phyloP scores from a whole-genome alignment of 768 basidiomycete genomes.

The Candolleomyces efflorescens region DNA sequence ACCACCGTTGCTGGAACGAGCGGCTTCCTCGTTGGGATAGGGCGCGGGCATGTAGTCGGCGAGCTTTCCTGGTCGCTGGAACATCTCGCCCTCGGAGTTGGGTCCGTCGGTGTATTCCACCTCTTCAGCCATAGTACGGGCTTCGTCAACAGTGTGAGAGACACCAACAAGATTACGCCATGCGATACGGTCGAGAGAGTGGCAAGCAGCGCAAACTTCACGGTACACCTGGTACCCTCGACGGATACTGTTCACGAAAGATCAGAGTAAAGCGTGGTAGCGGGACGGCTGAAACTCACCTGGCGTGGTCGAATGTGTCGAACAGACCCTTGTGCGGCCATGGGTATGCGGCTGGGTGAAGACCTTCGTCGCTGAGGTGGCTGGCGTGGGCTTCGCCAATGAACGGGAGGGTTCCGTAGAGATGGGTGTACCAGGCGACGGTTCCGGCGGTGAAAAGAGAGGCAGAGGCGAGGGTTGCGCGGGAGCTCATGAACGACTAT shows the following conservation, averaged over 20 bases:
- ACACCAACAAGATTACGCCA: constrained; percentile 99
- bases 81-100: constrained; percentile 94
- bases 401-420: constrained; percentile 89
- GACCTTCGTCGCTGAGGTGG: constrained; percentile 88
- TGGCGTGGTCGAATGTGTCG: constrained; percentile 94
- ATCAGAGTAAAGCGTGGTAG: constrained; percentile 6
- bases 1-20: constrained; percentile 89
- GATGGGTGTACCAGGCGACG: constrained; percentile 94
- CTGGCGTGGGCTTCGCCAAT: constrained; percentile 90
- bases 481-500: constrained; percentile 66
- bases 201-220: constrained; percentile 98
- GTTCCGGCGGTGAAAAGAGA: constrained; percentile 80
- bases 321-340: constrained; percentile 89
- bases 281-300: constrained; percentile 49
- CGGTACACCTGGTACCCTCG: constrained; percentile 97
- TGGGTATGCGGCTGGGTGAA: constrained; percentile 83
- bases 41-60: constrained; percentile 94
- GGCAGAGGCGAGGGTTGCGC: constrained; percentile 69
- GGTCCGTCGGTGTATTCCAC: constrained; percentile 97
- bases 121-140: constrained; percentile 90
- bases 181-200: constrained; percentile 98
- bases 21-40: constrained; percentile 98
- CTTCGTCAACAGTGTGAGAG: constrained; percentile 91
- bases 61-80: constrained; percentile 96
- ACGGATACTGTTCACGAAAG: constrained; percentile 63